phyloP scores from a whole-genome alignment of 2,329 filamentous ascomycete species.

The Alternaria gansuensis region DNA sequence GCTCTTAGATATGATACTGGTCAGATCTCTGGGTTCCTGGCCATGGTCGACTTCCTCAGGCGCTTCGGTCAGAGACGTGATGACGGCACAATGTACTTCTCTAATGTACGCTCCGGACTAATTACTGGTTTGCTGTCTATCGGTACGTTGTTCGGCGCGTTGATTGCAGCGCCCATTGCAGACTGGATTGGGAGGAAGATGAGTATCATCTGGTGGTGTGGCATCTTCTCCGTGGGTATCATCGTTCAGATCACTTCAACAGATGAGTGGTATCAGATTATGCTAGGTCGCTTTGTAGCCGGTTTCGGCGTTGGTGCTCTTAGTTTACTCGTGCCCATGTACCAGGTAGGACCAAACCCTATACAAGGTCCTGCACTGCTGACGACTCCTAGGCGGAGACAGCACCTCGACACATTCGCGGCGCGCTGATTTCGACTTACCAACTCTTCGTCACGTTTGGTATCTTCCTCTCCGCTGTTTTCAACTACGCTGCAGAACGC shows the following conservation, averaged over 20 bases:
- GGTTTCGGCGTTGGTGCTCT: conserved; percentile 71
- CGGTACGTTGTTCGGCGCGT: conserved; percentile 76
- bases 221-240: conserved; percentile 70
- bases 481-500: conserved; percentile 68
- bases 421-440: conserved; percentile 68
- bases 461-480: conserved; percentile 62
- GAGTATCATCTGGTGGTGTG: conserved; percentile 67
- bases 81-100: conserved; percentile 38
- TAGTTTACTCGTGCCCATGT: conserved; percentile 66
- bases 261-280: conserved; percentile 68
- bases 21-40: conserved; percentile 45
- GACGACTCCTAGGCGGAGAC: conserved; percentile 60
- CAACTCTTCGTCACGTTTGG: conserved; percentile 75
- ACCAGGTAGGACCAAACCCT: conserved; percentile 55
- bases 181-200: conserved; percentile 68
- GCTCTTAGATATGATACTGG: conserved; percentile 37
- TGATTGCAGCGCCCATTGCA: conserved; percentile 65
- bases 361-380: background rate
- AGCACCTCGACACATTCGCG: conserved; percentile 69
- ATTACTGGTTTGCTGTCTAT: conserved; percentile 64
- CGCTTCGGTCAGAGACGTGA: conserved; percentile 31
- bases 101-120: conserved; percentile 40
- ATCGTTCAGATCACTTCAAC: conserved; percentile 69
- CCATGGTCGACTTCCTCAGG: conserved; percentile 41
- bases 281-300: conserved; percentile 67